Percentiles rank a stretch among this genome's conserved stretches.
phyloP scores from a whole-genome alignment of 78 protist species.

The Cavenderia fasciculata region DNA sequence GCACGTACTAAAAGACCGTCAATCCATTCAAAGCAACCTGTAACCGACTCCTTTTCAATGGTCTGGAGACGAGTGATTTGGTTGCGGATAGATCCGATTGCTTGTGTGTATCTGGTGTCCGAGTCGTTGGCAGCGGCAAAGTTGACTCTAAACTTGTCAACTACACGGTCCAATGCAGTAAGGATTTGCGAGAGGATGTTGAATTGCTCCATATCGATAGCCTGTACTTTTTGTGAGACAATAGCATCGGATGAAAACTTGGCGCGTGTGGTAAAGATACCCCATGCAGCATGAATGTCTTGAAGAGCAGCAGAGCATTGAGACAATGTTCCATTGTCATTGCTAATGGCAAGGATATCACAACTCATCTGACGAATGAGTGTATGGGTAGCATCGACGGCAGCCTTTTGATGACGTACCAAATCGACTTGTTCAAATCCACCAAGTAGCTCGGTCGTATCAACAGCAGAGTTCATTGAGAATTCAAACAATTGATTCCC shows the following conservation, averaged over 20 bases:
- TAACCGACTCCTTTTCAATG: constrained; percentile 70
- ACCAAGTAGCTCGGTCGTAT: constrained; percentile 93
- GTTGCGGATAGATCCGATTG: neutral
- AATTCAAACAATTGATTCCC: constrained; percentile 87
- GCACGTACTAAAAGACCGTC: constrained; percentile 96
- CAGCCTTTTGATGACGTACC: constrained; percentile 53
- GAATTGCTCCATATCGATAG: constrained; percentile 25
- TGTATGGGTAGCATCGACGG: neutral
- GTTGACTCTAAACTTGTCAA: neutral
- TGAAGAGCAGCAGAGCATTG: constrained; percentile 6
- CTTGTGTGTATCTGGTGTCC: neutral
- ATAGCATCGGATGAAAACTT: neutral
- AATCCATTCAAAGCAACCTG: constrained; percentile 97
- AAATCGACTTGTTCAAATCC: constrained; percentile 93
- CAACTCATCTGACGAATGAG: neutral
- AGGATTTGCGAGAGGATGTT: constrained; percentile 25
- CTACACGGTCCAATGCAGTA: constrained; percentile 27
- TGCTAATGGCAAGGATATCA: neutral
- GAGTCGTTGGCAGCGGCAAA: neutral
- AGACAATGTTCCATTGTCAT: neutral
- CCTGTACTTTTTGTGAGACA: neutral
- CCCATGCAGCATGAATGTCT: constrained; percentile 64
- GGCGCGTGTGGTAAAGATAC: constrained; percentile 13
- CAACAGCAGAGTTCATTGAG: constrained; percentile 90
- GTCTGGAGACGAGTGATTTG: constrained; percentile 21